Percentiles rank a stretch among this genome's conserved stretches.
Evolutionary conservation across 2,329 filamentous ascomycete genomes (phyloP).

Genomic region (Penicillium sp.): DNA sequence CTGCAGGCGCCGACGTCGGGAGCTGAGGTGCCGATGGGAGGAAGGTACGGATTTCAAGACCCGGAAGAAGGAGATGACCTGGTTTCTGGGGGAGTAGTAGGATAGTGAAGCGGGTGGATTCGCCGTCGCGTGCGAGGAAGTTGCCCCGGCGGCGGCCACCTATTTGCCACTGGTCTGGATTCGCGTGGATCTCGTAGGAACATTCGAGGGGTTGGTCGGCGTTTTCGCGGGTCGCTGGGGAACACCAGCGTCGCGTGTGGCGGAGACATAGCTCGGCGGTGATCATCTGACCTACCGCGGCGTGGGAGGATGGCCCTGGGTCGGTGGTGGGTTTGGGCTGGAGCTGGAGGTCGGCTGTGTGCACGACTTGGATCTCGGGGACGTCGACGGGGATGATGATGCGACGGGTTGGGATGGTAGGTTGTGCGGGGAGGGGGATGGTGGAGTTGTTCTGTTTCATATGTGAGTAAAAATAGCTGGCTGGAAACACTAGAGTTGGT

Average conservation of each 20-base stretch:
- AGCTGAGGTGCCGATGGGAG: slow-evolving; percentile 41
- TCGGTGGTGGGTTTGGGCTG: slow-evolving; percentile 25
- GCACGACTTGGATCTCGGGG: slow-evolving; percentile 76
- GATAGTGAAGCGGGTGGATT: slow-evolving; percentile 60
- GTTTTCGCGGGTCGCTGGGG: slow-evolving; percentile 31
- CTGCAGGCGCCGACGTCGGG: slow-evolving; percentile 20
- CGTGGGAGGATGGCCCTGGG: slow-evolving; percentile 32
- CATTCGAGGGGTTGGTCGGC: slow-evolving; percentile 64
- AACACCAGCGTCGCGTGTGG: slow-evolving; percentile 58
- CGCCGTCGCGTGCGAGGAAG: slow-evolving; percentile 57
- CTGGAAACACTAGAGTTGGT: slow-evolving; percentile 6
- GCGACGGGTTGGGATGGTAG: slow-evolving; percentile 51
- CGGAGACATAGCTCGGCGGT: slow-evolving; percentile 51
- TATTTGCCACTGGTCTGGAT: slow-evolving; percentile 76
- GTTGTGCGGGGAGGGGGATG: slow-evolving; percentile 34
- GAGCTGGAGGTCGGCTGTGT: slow-evolving; percentile 60
- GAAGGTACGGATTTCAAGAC: slow-evolving; percentile 70
- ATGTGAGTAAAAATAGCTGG: slow-evolving; percentile 9
- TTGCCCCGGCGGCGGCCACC: slow-evolving; percentile 78
- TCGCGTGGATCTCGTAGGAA: slow-evolving; percentile 76
- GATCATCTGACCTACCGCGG: slow-evolving; percentile 50
- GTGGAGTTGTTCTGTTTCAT: slow-evolving; percentile 34
- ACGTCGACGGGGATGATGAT: slow-evolving; percentile 90
- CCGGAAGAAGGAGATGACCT: slow-evolving; percentile 75
- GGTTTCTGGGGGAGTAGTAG: slow-evolving; percentile 77